A percentile compares a stretch with the other conserved stretches of the same genome.
Conservation (phyloP, 768 basidiomycete genomes). For the Strobilomyces confusus region DNA sequence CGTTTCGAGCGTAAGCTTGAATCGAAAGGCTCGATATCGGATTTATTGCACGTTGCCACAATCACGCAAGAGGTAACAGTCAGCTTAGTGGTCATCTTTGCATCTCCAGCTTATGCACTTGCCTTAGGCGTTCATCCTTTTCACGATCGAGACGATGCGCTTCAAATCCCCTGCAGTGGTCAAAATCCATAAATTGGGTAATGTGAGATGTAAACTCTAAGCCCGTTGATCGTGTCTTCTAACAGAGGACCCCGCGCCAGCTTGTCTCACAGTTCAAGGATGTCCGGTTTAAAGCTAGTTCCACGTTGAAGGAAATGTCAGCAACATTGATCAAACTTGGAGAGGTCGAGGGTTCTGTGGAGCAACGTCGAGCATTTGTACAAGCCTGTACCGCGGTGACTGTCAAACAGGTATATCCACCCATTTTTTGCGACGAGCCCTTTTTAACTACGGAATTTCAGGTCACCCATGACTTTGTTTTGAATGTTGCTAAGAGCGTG, state of each 20-base stretch:
- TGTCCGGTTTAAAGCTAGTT: constrained; percentile 50
- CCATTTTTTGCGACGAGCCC: background rate
- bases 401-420: constrained; percentile 31
- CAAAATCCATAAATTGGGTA: constrained; percentile 70
- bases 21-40: constrained; percentile 40
- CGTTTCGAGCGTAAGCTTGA: constrained; percentile 47
- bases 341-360: constrained; percentile 50
- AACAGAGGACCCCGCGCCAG: constrained; percentile 33
- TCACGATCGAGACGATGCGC: constrained; percentile 64
- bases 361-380: constrained; percentile 49
- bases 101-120: background rate
- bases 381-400: constrained; percentile 46
- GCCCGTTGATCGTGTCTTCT: background rate
- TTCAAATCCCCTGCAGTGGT: constrained; percentile 69
- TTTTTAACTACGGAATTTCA: constrained; percentile 25
- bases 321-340: constrained; percentile 43
- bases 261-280: constrained; percentile 64
- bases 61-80: constrained; percentile 66
- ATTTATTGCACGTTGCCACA: constrained; percentile 68
- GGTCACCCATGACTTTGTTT: constrained; percentile 64
- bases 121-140: constrained; percentile 64
- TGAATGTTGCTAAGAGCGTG: constrained; percentile 58
- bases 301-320: constrained; percentile 57
- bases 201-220: constrained; percentile 40
- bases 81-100: background rate